A percentile compares a stretch with the other conserved stretches of the same genome.
These are phyloP conservation scores for Neopestalotiopsis sp. DNA, from an alignment of 2,329 filamentous ascomycete species.

Conservation along the genomic window DNA sequence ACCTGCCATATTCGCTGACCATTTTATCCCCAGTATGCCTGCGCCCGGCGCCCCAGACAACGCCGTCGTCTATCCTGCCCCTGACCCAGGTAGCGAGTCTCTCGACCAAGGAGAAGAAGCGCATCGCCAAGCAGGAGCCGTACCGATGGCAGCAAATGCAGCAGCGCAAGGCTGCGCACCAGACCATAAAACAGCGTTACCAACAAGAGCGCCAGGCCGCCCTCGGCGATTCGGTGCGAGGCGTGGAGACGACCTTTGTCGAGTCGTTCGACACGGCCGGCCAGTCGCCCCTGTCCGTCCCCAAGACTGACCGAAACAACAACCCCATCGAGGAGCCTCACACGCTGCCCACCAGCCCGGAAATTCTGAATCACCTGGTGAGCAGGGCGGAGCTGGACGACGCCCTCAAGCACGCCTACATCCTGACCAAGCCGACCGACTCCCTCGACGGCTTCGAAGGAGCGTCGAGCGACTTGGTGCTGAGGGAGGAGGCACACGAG, in stretches of 20 bases:
- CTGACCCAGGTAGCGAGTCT: conserved; percentile 67
- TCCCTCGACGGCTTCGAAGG: conserved; percentile 44
- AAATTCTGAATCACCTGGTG: conserved; percentile 78
- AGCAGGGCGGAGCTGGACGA: conserved; percentile 68
- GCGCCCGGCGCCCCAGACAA: conserved; percentile 55
- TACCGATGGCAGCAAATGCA: conserved; percentile 82
- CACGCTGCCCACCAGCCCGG: conserved; percentile 50
- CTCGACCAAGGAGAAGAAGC: conserved; percentile 66
- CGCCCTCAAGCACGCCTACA: conserved; percentile 70
- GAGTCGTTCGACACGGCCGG: conserved; percentile 76
- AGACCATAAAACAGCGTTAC: conserved; percentile 75
- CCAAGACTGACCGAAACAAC: conserved; percentile 46
- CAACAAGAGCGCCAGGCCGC: conserved; percentile 65
- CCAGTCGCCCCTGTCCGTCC: conserved; percentile 44
- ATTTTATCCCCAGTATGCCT: conserved; percentile 57
- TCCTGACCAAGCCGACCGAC: conserved; percentile 64
- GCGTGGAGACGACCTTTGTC: conserved; percentile 80
- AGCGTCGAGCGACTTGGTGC: conserved; percentile 31
- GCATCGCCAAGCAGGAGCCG: conserved; percentile 74
- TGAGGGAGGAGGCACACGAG: conserved; percentile 49
- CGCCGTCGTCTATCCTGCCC: conserved; percentile 60
- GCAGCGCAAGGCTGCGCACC: conserved; percentile 82
- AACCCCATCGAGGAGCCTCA: conserved; percentile 44
- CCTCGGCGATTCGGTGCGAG: conserved; percentile 80
- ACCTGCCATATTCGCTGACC: conserved; percentile 26